phyloP scores from a whole-genome alignment of 2,329 filamentous ascomycete species.

The Fusarium begoniae region DNA sequence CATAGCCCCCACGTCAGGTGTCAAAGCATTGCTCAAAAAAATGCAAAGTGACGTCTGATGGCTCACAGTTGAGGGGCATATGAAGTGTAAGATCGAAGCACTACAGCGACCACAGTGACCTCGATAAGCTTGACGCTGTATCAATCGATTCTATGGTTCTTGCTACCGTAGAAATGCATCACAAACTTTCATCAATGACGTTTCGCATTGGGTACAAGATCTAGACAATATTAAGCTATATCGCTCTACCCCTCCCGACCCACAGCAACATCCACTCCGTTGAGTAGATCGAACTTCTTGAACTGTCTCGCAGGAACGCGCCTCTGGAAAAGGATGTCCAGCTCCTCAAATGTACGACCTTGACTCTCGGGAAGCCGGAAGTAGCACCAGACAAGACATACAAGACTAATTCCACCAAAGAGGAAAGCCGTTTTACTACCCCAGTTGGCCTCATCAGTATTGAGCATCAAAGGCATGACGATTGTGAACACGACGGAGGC shows the following conservation, averaged over 20 bases:
- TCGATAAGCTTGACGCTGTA: background rate
- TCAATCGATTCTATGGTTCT: background rate
- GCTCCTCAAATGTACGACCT: constrained; percentile 45
- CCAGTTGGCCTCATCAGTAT: constrained; percentile 46
- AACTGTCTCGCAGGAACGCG: constrained; percentile 49
- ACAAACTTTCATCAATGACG: background rate
- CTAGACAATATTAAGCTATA: fast-evolving
- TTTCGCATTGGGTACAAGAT: background rate
- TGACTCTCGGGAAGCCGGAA: constrained; percentile 48
- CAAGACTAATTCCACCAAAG: constrained; percentile 39
- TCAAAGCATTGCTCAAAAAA: background rate
- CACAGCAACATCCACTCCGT: background rate
- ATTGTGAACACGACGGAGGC: constrained; percentile 43
- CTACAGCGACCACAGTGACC: background rate
- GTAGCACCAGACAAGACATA: constrained; percentile 45
- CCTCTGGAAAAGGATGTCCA: constrained; percentile 47
- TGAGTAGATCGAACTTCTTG: constrained; percentile 5
- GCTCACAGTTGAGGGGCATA: background rate
- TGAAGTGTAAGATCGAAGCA: background rate
- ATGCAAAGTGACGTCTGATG: too few species aligned
- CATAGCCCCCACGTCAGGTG: background rate
- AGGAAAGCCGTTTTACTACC: constrained; percentile 48
- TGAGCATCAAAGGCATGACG: constrained; percentile 46
- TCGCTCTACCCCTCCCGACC: background rate
- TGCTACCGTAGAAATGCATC: background rate